Percentiles rank a stretch among this genome's conserved stretches.
These are phyloP conservation scores for Penicillium waksmanii DNA, from an alignment of 495 filamentous ascomycete species.

Conservation along the genomic window DNA sequence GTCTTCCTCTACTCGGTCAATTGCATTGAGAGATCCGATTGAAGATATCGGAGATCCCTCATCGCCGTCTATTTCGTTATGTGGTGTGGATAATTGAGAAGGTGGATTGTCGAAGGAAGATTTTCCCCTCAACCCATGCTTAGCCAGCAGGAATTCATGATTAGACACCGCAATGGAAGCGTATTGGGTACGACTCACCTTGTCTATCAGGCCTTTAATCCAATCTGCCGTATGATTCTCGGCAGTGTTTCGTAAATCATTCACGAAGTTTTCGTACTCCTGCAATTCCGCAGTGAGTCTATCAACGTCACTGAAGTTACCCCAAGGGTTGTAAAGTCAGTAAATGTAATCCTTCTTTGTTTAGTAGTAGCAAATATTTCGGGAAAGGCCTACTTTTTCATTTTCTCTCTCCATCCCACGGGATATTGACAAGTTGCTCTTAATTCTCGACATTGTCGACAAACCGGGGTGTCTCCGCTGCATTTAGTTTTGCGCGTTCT, in stretches of 20 bases:
- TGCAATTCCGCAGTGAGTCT: slow-evolving; percentile 47
- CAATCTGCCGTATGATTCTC: slow-evolving; percentile 36
- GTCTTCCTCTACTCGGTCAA: slow-evolving; percentile 62
- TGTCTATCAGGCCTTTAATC: slow-evolving; percentile 40
- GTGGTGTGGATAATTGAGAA: slow-evolving; percentile 13
- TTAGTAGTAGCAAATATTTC: background rate
- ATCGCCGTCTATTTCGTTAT: slow-evolving; percentile 12
- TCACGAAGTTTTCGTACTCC: slow-evolving; percentile 55
- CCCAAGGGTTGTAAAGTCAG: slow-evolving; percentile 7
- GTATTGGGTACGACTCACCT: slow-evolving; percentile 30
- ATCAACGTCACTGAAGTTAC: slow-evolving; percentile 39
- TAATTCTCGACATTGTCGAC: slow-evolving; percentile 60
- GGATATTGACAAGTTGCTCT: slow-evolving; percentile 56
- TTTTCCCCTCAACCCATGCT: slow-evolving; percentile 14
- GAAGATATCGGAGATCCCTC: slow-evolving; percentile 39
- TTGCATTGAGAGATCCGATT: slow-evolving; percentile 57
- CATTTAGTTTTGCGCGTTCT: slow-evolving; percentile 69
- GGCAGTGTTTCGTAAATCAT: slow-evolving; percentile 38
- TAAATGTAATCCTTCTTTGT: background rate
- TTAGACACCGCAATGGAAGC: background rate
- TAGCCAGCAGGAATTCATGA: background rate
- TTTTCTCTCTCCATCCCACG: slow-evolving; percentile 60
- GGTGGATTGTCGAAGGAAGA: slow-evolving; percentile 2
- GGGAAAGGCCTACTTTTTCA: slow-evolving; percentile 51
- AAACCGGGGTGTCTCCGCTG: slow-evolving; percentile 59